A percentile compares a stretch with the other conserved stretches of the same genome.
Conservation (phyloP, 306 rosid species). For the Trifolium fragiferum region DNA sequence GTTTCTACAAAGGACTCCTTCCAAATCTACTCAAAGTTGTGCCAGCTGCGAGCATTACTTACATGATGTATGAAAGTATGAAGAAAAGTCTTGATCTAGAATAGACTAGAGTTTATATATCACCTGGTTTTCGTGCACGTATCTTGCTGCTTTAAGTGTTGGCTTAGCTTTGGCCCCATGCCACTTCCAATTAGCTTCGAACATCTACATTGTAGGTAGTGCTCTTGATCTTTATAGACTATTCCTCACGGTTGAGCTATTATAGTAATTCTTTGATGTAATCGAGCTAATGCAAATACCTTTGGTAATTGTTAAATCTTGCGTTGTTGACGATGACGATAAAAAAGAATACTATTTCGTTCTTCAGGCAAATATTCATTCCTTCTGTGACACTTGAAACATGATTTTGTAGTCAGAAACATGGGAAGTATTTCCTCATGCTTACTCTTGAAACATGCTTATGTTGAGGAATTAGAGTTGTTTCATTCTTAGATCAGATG, state of each 20-base stretch:
- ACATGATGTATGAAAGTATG: constrained; percentile 56
- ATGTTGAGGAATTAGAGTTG: constrained; percentile 46
- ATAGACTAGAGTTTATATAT: constrained; percentile 42
- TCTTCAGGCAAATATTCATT: constrained; percentile 47
- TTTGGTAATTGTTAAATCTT: constrained; percentile 22
- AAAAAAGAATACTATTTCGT: constrained; percentile 30
- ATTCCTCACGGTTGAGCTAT: constrained; percentile 31
- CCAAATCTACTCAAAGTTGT: constrained; percentile 65
- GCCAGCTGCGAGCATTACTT: constrained; percentile 63
- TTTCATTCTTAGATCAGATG: constrained; percentile 35
- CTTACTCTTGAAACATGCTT: neutral
- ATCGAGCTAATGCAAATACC: constrained; percentile 43
- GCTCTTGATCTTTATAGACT: neutral
- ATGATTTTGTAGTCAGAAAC: constrained; percentile 50
- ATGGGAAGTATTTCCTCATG: constrained; percentile 39
- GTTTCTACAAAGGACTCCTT: constrained; percentile 57
- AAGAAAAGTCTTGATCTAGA: constrained; percentile 52
- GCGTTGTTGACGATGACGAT: constrained; percentile 41
- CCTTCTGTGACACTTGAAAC: constrained; percentile 40
- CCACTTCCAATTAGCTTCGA: constrained; percentile 14
- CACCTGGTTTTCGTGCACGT: constrained; percentile 2
- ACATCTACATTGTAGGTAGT: neutral
- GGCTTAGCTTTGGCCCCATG: constrained; percentile 16
- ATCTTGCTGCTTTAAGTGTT: neutral
- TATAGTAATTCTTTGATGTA: constrained; percentile 31